Evolutionary conservation across 2,329 filamentous ascomycete species (phyloP).

Genomic region (Claviceps humidiphila): DNA sequence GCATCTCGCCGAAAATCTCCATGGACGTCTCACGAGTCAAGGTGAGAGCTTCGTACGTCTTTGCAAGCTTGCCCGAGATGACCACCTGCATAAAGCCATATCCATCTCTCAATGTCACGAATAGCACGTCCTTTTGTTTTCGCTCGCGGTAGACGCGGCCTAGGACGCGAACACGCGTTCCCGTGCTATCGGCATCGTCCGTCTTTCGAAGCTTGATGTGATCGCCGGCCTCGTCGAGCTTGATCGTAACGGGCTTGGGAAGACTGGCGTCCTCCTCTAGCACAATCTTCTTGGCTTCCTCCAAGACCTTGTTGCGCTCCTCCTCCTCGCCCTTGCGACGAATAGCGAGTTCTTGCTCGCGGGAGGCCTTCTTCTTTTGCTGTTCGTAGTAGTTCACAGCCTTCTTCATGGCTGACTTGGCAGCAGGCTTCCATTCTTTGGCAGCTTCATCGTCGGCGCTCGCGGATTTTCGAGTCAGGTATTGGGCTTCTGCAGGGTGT

Average conservation of each 20-base stretch:
- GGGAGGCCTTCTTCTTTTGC: constrained; percentile 12
- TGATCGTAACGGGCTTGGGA: constrained; percentile 64
- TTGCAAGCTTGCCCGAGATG: constrained; percentile 64
- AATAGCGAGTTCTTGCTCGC: constrained; percentile 10
- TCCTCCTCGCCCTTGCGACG: constrained; percentile 11
- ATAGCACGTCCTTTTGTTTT: constrained; percentile 72
- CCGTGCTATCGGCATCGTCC: constrained; percentile 37
- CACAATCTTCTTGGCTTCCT: constrained; percentile 65
- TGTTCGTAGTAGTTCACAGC: constrained; percentile 11
- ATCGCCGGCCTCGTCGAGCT: constrained; percentile 22
- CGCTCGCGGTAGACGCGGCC: constrained; percentile 73
- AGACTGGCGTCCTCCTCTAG: constrained; percentile 57
- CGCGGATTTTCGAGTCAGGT: constrained; percentile 36
- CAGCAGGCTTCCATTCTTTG: constrained; percentile 20
- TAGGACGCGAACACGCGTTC: constrained; percentile 64
- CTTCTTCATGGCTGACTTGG: constrained; percentile 12
- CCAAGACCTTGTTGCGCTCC: constrained; percentile 29
- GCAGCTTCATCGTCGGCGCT: constrained; percentile 26
- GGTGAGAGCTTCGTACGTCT: constrained; percentile 82
- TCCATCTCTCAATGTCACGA: constrained; percentile 75
- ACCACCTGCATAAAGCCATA: constrained; percentile 31
- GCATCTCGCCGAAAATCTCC: constrained; percentile 71
- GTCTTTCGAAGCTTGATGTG: constrained; percentile 19
- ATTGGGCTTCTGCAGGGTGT: constrained; percentile 17
- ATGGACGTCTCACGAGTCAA: constrained; percentile 82